phyloP scores from a whole-genome alignment of 306 rosid genomes.

The Delonix regia region DNA sequence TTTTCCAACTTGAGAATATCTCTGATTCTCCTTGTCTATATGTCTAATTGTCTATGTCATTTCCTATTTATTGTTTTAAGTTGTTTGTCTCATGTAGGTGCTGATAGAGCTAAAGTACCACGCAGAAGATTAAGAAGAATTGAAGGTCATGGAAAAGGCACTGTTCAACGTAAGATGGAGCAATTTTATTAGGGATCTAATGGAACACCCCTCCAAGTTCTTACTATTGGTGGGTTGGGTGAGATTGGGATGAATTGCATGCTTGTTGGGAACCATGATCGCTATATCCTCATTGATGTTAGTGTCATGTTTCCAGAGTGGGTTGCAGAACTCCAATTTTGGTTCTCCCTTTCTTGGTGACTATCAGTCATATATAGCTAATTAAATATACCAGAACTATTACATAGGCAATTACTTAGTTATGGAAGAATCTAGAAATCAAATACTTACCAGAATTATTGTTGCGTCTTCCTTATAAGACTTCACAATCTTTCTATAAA shows the following conservation, averaged over 20 bases:
- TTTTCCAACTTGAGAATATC: background rate
- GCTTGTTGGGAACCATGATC: slow-evolving; percentile 93
- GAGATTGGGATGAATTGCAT: slow-evolving; percentile 98
- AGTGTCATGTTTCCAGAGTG: slow-evolving; percentile 97
- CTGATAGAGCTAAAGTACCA: slow-evolving; percentile 48
- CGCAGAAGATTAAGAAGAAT: slow-evolving; percentile 55
- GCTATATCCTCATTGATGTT: slow-evolving; percentile 88
- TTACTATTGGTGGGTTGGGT: slow-evolving; percentile 94
- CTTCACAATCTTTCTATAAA: slow-evolving; percentile 6
- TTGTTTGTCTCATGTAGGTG: slow-evolving; percentile 43
- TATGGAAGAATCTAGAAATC: slow-evolving; percentile 18
- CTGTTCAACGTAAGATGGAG: slow-evolving; percentile 91
- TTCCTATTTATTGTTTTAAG: background rate
- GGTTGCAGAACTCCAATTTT: slow-evolving; percentile 14
- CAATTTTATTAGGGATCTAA: slow-evolving; percentile 88
- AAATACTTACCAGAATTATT: slow-evolving; percentile 3
- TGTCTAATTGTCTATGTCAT: background rate
- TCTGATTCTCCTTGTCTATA: background rate
- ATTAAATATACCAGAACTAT: background rate
- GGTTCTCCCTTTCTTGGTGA: background rate
- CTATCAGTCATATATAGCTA: background rate
- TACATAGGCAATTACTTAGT: slow-evolving; percentile 1
- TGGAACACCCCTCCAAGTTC: slow-evolving; percentile 88
- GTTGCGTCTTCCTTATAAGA: slow-evolving; percentile 15
- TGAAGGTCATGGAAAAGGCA: slow-evolving; percentile 77